Base-by-base conservation (phyloP, 805 yeast genomes). In the Yarrowia keelungensis region DNA sequence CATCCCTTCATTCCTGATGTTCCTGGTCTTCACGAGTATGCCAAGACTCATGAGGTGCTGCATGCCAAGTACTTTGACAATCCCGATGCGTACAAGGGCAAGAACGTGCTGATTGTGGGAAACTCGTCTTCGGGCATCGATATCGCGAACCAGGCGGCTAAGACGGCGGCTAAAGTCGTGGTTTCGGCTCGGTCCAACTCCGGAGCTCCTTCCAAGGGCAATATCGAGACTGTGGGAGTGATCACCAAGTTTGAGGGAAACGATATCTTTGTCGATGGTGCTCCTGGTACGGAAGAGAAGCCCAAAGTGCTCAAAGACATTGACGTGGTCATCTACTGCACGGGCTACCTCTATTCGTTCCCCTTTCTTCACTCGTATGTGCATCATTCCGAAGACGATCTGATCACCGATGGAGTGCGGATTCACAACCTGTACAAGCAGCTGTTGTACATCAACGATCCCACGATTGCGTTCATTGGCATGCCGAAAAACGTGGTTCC, bases 91-190 rank as follows among this genome's bases (percentile, higher is more conserved):
- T 88, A 80, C 69, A 70, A 65, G n/a, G 80, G 75, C 68, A 80
- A 81, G 58, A 81, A 77, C 41, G 86, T 88, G 15, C 76, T 91
- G 53, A 83, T 90, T 8, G 85, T 91, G n/a, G 97, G 97, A 0
- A 88, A 87, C 73, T 86, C 88, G 11, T 89, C 95, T 2, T 87
- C 92, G 39, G 97, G 94, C 36, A 84, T 86, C 19, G 97, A 92
- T 74, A 80, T 90, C 50, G 85, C 91, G 2, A 83, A 82, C 69
- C 93, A 89, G 74, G 74, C 88, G 19, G 84, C 87, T 1, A 79
- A 80, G 2, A 74, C 70, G 3, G 78, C 84, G 54, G 77, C 81
- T 10, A 72, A 73, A 64, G 79, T 87, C 14, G 81, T 82, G 73
- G 82, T 86, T 70, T 82, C 88, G 11, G 78, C 81, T 14, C 79